phyloP scores from a whole-genome alignment of 352 stramenopile genomes.

The Globisporangium okanoganense region DNA sequence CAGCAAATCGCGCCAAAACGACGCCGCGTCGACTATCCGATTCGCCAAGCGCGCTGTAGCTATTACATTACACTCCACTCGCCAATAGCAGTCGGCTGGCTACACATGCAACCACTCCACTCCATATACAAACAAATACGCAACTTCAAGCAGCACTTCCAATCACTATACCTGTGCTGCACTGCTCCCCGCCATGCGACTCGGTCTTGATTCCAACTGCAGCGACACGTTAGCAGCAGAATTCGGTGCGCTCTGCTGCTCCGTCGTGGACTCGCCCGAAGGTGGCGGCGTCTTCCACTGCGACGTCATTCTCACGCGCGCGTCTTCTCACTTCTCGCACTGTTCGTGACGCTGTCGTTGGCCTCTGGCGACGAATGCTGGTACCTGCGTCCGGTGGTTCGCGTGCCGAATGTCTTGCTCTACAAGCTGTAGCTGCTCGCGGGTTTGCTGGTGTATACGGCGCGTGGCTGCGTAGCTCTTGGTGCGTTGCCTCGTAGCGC shows the following conservation, averaged over 20 bases:
- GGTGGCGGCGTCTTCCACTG: not conserved
- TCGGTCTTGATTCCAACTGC: not conserved
- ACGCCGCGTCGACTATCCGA: constrained; percentile 1
- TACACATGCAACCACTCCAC: too few relatives aligned
- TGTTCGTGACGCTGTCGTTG: not conserved
- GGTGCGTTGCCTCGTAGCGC: not conserved
- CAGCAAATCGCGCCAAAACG: not conserved
- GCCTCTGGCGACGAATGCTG: not conserved
- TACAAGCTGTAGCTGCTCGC: not conserved
- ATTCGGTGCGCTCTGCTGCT: not conserved
- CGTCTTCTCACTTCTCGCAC: not conserved
- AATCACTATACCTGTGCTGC: not conserved
- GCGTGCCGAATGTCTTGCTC: not conserved
- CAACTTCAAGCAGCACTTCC: too few relatives aligned
- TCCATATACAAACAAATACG: not conserved
- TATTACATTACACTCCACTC: not conserved
- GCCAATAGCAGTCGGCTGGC: not conserved
- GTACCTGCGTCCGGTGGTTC: not conserved
- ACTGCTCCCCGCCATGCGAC: not conserved
- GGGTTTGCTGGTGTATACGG: not conserved
- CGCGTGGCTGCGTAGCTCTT: not conserved
- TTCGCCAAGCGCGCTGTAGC: not conserved
- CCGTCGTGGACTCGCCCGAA: constrained; percentile 9
- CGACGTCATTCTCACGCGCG: not conserved
- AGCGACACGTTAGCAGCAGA: not conserved